phyloP scores from a whole-genome alignment of 805 yeast species.

The Myxozyma neotropica region DNA sequence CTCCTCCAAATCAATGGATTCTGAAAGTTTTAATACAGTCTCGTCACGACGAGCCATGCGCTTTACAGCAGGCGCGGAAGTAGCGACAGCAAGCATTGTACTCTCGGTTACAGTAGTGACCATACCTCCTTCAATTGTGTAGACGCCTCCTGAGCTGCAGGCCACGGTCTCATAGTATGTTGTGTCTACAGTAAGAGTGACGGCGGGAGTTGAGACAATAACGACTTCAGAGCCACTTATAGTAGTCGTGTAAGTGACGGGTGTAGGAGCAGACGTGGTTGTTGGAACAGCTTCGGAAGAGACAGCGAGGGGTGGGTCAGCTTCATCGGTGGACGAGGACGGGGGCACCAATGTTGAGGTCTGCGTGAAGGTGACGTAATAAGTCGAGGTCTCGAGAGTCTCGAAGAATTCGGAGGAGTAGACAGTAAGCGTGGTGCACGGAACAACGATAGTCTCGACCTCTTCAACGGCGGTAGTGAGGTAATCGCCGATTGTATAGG shows the following conservation, averaged over 20 bases:
- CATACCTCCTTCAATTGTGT: conserved; percentile 7
- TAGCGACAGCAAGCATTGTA: conserved; percentile 40
- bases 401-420: conserved; percentile 4
- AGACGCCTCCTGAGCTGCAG: conserved; percentile 22
- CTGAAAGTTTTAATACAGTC: background rate
- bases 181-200: conserved; percentile 3
- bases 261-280: too few relatives aligned
- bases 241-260: too few relatives aligned
- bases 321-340: too few relatives aligned
- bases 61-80: conserved; percentile 53
- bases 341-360: background rate
- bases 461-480: conserved; percentile 21
- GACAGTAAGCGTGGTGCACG: conserved; percentile 22
- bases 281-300: too few relatives aligned
- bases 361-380: conserved; percentile 26
- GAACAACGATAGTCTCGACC: conserved; percentile 20
- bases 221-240: too few relatives aligned
- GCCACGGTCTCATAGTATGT: conserved; percentile 19
- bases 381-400: conserved; percentile 2
- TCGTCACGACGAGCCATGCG: conserved; percentile 11
- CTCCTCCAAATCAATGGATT: background rate
- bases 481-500: conserved; percentile 11
- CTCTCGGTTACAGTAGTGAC: conserved; percentile 22
- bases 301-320: too few relatives aligned
- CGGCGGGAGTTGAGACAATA: conserved; percentile 1